Evolutionary conservation across 768 basidiomycete genomes (phyloP), one percentile per base, ranked within the genome.

Genomic region (Dioszegia hungarica): DNA sequence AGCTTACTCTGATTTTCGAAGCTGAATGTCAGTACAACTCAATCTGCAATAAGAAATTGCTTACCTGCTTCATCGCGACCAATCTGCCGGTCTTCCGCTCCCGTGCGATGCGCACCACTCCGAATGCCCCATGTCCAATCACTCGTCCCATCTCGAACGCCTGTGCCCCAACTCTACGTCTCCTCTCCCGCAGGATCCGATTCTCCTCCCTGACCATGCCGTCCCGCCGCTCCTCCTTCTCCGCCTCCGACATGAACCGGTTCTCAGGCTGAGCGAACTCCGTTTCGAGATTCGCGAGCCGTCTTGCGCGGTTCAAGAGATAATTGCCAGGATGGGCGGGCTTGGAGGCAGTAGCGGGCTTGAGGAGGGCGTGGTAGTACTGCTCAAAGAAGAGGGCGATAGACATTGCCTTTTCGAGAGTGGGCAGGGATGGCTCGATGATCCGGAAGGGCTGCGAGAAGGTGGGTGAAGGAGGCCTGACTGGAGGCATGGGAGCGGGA

Each of bases 91-190:
- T 83, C 24, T 83, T 80, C 66, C 82, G 83, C 77, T 97, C 91
- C 75, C 81, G 84, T 36, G 95, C 94, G 47, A 99, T 83, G 10
- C 86, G 88, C 17, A 99, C 94, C 41, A 97, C 93, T 0, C 93
- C 94, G 77, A 99, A 97, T 10, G 93, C 93, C 66, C 91, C 92
- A 75, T 95, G 90, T 33, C 93, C 92, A 71, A 95, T 93, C 46
- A 89, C 90, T 81, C 94, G 89, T 61, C 97, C 82, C 77, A 87
- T 88, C 65, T 84, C 81, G 77, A 97, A 97, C 27, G 87, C 87
- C 66, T 84, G 87, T 46, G 84, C 86, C 67, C 88, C 86, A 22
- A 97, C 86, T 77, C 87, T 89, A 47, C 81, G 81, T 67, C 93
- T 82, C 57, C 84, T 81, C 64, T 91, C 90, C 48, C 93, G 85